Evolutionary conservation across 345 rosid genomes (phyloP), one percentile per base, ranked within the genome.

Genomic region (Citrus reticulata): DNA sequence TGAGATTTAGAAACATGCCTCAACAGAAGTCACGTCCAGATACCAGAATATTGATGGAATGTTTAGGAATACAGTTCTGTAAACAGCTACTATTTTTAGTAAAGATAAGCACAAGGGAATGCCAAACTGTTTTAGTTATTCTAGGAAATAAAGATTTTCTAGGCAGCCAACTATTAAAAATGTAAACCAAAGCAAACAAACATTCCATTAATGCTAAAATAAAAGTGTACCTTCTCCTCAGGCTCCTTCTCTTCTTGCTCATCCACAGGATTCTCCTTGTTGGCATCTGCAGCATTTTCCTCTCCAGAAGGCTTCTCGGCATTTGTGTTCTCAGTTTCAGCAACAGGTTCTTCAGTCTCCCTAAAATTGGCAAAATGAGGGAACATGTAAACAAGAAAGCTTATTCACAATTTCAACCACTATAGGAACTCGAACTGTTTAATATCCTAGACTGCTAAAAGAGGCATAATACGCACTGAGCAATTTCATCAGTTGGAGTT

Each of bases 171-270:
- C 9, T 32, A 13, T 19, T 29, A 10, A 20, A 39, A 49, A 24
- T 37, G 22, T 24, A 63, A 6, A 29, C 30, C 17, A 6, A 8
- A 9, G 9, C 1, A 37, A 39, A 55, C 39, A 75, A 46, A 30
- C 7, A 27, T 6, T n/a, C 34, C 4, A 61, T 29, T n/a, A 3
- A n/a, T 58, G 25, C 63, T 49, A 14, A 80, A 20, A 77, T 16
- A 66, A 22, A 0, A 40, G 54, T 8, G 14, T 78, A 94, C 99
- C 93, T 96, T 94, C 14, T 87, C 86, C 82, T 94, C 99, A 34
- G 93, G 95, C 92, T 91, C 98, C 81, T 93, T 89, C 80, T 90
- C 91, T 80, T 90, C 98, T 27, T 86, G 81, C 57, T 81, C 93
- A 42, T 77, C 83, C 32, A 65, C 87, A 79, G 92, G 81, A 73